Percentiles rank a stretch among this genome's conserved stretches.
These are phyloP conservation scores for Candida ponderosae DNA, from an alignment of 805 yeast species.

Conservation along the genomic window DNA sequence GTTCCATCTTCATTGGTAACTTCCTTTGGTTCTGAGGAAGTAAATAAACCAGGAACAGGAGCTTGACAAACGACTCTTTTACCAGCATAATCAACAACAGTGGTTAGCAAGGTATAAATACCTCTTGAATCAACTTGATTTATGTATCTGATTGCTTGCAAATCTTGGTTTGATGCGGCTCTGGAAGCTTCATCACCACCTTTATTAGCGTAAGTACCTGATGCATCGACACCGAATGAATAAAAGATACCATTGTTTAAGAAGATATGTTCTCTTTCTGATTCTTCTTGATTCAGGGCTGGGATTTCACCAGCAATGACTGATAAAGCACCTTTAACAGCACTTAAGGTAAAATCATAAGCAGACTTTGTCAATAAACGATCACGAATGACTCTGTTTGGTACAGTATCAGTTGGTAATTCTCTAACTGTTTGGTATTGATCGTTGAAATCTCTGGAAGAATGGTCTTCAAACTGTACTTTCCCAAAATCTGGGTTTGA, in stretches of 20 bases:
- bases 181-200: conserved; percentile 89
- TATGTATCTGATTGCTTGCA: conserved; percentile 60
- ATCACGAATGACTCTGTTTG: conserved; percentile 70
- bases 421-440: conserved; percentile 82
- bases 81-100: conserved; percentile 88
- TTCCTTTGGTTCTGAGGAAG: conserved; percentile 29
- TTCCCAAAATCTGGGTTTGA: conserved; percentile 20
- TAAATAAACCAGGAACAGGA: conserved; percentile 79
- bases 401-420: conserved; percentile 47
- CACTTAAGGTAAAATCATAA: conserved; percentile 68
- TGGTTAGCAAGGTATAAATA: conserved; percentile 65
- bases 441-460: conserved; percentile 80
- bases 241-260: conserved; percentile 82
- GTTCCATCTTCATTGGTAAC: conserved; percentile 33
- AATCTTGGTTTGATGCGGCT: conserved; percentile 70
- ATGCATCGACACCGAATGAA: conserved; percentile 65
- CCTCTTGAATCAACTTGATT: conserved; percentile 58
- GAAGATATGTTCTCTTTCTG: conserved; percentile 53
- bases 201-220: conserved; percentile 51
- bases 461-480: conserved; percentile 14
- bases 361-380: conserved; percentile 61
- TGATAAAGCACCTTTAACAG: conserved; percentile 73
- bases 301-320: conserved; percentile 65
- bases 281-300: conserved; percentile 78
- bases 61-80: conserved; percentile 86